Evolutionary conservation across 2,329 filamentous ascomycete species (phyloP).

Genomic region (Arthrinium puccinioides): DNA sequence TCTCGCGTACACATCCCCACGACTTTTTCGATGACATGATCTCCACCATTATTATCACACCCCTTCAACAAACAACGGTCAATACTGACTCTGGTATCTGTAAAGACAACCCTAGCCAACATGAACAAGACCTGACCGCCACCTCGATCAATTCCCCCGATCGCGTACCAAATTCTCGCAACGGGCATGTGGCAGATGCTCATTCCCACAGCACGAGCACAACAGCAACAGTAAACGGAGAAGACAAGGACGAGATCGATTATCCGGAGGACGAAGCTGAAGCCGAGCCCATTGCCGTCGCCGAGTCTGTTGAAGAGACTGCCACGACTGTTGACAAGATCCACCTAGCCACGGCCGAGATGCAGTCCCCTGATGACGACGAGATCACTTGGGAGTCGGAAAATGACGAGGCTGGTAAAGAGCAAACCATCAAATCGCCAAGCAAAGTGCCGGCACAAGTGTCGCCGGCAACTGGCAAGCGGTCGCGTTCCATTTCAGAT

Average conservation of each 20-base stretch:
- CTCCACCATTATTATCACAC: too few relatives aligned
- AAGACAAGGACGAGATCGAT: conserved; percentile 26
- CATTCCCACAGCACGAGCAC: conserved; percentile 27
- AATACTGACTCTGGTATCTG: too few relatives aligned
- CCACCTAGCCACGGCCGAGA: conserved; percentile 10
- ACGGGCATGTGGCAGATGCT: conserved; percentile 19
- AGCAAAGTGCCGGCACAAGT: conserved; percentile 23
- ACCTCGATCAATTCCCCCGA: too few relatives aligned
- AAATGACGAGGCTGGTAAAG: conserved; percentile 16
- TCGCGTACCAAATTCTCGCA: neutral
- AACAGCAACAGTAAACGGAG: conserved; percentile 23
- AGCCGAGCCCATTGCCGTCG: conserved; percentile 10
- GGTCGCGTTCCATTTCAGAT: conserved; percentile 19
- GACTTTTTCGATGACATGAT: too few relatives aligned
- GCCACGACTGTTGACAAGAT: conserved; percentile 5
- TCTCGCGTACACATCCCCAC: too few relatives aligned
- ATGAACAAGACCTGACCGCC: too few relatives aligned
- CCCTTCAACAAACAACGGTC: too few relatives aligned
- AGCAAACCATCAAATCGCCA: conserved; percentile 7
- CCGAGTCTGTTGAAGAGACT: conserved; percentile 2
- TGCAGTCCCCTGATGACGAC: conserved; percentile 16
- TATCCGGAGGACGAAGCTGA: conserved; percentile 27
- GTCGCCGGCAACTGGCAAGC: conserved; percentile 23
- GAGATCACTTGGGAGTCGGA: conserved; percentile 28
- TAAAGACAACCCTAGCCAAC: too few relatives aligned